Conservation (phyloP, 257 asterid genomes). For the Petunia axillaris region DNA sequence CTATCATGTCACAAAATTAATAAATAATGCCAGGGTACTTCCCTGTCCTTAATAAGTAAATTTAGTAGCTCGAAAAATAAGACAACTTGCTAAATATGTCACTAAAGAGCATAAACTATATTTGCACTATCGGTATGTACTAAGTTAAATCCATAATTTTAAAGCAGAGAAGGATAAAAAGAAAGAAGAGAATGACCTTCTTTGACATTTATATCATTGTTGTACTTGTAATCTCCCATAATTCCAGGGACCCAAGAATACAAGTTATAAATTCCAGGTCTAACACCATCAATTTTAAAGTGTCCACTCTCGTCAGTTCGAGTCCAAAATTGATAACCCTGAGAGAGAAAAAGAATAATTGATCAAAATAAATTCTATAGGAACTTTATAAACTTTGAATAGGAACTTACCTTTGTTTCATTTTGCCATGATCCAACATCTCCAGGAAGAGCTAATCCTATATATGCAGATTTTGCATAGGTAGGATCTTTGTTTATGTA, state of each 20-base stretch:
- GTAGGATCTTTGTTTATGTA: conserved; percentile 32
- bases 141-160: background rate
- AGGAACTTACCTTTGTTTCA: conserved; percentile 59
- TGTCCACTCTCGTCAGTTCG: conserved; percentile 28
- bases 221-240: conserved; percentile 29
- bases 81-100: too few species aligned
- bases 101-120: too few species aligned
- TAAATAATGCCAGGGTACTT: too few species aligned
- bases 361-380: background rate
- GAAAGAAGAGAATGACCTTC: conserved; percentile 18
- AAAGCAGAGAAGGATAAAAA: background rate
- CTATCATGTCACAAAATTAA: too few species aligned
- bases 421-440: conserved; percentile 68
- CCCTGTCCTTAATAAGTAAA: too few species aligned
- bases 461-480: conserved; percentile 49
- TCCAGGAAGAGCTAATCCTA: conserved; percentile 68
- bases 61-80: too few species aligned
- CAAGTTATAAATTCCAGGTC: conserved; percentile 29
- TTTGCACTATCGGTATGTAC: background rate
- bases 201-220: conserved; percentile 14
- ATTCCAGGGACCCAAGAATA: conserved; percentile 31
- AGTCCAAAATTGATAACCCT: conserved; percentile 36
- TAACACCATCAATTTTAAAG: conserved; percentile 16
- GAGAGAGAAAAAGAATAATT: background rate
- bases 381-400: background rate